Evolutionary conservation across 768 basidiomycete species (phyloP).

Genomic region (Brasilioporus rufonigricans): DNA sequence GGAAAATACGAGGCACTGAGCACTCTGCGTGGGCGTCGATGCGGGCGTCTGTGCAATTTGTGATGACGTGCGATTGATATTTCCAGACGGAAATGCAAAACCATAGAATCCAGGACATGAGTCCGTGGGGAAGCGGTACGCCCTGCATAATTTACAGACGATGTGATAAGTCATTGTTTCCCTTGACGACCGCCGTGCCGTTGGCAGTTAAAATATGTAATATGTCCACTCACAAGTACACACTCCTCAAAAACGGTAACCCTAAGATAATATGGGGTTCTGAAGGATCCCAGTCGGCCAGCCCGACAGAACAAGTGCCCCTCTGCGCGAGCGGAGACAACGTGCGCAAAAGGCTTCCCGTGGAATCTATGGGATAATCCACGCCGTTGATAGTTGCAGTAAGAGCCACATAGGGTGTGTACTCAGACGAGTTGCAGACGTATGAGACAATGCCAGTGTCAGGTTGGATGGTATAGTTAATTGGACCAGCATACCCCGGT

Average conservation of each 20-base stretch:
- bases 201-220: no score
- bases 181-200: not conserved
- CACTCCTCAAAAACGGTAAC: slow-evolving; percentile 16
- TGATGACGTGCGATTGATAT: slow-evolving; percentile 18
- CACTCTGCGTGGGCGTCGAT: slow-evolving; percentile 16
- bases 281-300: not conserved
- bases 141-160: slow-evolving; percentile 10
- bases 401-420: slow-evolving; percentile 17
- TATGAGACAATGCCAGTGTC: slow-evolving; percentile 7
- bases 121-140: slow-evolving; percentile 29
- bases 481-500: slow-evolving; percentile 12
- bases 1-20: slow-evolving; percentile 13
- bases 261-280: slow-evolving; percentile 5
- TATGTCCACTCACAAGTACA: slow-evolving; percentile 14
- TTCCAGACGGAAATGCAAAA: slow-evolving; percentile 27
- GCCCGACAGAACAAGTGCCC: slow-evolving; percentile 16
- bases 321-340: not conserved
- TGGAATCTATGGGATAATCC: slow-evolving; percentile 25
- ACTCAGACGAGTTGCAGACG: slow-evolving; percentile 18
- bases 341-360: slow-evolving; percentile 15
- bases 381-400: slow-evolving; percentile 25
- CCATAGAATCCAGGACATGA: slow-evolving; percentile 27
- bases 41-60: slow-evolving; percentile 22
- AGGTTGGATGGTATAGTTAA: slow-evolving; percentile 9
- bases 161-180: not conserved